A percentile compares a stretch with the other conserved stretches of the same genome.
phyloP scores from a whole-genome alignment of 139 green algal genomes.

The Asterochloris sp. region DNA sequence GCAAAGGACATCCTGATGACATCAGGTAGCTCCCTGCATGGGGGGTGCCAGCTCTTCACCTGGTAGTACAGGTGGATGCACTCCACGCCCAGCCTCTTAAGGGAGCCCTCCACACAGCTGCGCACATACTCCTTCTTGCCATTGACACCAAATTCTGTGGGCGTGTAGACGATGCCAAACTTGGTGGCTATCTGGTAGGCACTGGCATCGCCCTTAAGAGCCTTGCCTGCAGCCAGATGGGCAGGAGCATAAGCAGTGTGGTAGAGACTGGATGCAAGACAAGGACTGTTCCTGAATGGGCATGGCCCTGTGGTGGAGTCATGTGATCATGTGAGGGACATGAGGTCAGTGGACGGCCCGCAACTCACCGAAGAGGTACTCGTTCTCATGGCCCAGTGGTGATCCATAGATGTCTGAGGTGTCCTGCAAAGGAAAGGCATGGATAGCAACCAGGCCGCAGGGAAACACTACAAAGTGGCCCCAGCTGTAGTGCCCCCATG shows the following conservation, averaged over 20 bases:
- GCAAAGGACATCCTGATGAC: too few species aligned
- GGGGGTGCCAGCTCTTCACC: too few species aligned
- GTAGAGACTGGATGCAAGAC: too few species aligned
- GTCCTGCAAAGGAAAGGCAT: too few species aligned
- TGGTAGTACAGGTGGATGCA: conserved; percentile 59
- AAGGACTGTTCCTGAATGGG: not conserved
- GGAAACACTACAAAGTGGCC: too few species aligned
- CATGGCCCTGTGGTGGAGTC: not conserved
- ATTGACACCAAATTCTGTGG: not conserved
- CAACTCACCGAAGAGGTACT: conserved; percentile 53
- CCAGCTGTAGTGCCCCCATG: too few species aligned
- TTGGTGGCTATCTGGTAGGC: not conserved
- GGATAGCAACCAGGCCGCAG: too few species aligned
- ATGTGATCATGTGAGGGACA: not conserved
- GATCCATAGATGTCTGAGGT: not conserved
- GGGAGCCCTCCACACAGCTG: conserved; percentile 36
- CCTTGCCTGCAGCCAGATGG: not conserved
- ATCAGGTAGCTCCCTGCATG: too few species aligned
- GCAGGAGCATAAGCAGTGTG: not conserved
- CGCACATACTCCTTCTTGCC: conserved; percentile 13
- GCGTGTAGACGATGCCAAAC: too few species aligned
- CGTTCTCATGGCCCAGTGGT: conserved; percentile 37
- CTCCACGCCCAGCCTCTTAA: conserved; percentile 48
- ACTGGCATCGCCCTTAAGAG: not conserved
- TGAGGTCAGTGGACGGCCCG: not conserved